phyloP scores from a whole-genome alignment of 306 rosid genomes.

The Rubus parviflorus region DNA sequence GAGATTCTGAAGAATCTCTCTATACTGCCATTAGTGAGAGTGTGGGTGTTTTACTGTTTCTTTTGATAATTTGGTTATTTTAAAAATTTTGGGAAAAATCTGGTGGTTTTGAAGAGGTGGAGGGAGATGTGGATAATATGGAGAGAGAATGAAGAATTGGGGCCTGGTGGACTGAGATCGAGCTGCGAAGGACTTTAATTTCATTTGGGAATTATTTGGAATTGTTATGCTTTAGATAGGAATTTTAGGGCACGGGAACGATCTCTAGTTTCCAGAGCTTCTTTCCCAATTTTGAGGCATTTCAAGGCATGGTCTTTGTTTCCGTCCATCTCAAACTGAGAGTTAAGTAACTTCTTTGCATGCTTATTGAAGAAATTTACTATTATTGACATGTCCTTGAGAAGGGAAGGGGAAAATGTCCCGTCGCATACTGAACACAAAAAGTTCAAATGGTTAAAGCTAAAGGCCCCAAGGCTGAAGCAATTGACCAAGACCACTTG shows the following conservation, averaged over 20 bases:
- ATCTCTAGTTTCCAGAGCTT: slow-evolving; percentile 69
- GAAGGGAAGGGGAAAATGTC: no score
- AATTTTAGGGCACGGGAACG: slow-evolving; percentile 75
- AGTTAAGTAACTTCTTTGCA: no score
- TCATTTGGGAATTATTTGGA: neutral
- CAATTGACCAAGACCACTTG: no score
- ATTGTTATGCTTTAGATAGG: slow-evolving; percentile 72
- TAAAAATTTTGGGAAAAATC: slow-evolving; percentile 22
- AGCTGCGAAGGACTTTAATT: no score
- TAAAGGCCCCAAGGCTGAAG: no score
- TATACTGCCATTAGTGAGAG: slow-evolving; percentile 14
- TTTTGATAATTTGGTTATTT: neutral
- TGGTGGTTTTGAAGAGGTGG: slow-evolving; percentile 42
- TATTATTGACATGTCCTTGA: no score
- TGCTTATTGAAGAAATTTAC: no score
- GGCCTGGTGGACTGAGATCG: neutral
- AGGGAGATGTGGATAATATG: slow-evolving; percentile 49
- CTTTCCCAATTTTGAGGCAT: slow-evolving; percentile 71
- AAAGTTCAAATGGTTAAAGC: no score
- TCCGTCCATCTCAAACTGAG: slow-evolving; percentile 63
- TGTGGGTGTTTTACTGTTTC: neutral
- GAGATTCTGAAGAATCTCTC: slow-evolving; percentile 7
- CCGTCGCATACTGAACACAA: no score
- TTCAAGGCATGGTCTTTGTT: slow-evolving; percentile 92
- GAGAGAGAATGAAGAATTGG: slow-evolving; percentile 20